phyloP scores from a whole-genome alignment of 148 eudicot genomes.

The Persicaria maculosa region DNA sequence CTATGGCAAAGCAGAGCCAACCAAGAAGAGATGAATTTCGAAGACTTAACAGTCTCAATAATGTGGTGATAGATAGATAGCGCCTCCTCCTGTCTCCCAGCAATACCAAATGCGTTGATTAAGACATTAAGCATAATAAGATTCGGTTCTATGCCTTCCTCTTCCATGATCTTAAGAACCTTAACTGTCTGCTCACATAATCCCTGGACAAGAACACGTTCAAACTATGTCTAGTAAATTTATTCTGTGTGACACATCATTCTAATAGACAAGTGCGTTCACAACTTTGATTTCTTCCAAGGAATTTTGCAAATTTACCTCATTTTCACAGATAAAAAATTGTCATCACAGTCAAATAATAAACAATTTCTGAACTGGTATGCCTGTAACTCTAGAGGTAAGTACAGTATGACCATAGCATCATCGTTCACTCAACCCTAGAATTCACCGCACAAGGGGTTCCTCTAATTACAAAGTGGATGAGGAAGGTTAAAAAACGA shows the following conservation, averaged over 20 bases:
- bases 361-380: no score
- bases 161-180: constrained; percentile 92
- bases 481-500: background rate
- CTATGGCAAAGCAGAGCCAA: background rate
- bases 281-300: background rate
- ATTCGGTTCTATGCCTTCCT: constrained; percentile 83
- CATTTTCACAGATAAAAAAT: background rate
- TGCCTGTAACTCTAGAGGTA: no score
- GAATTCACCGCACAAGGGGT: background rate
- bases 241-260: background rate
- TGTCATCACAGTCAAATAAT: background rate
- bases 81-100: constrained; percentile 87
- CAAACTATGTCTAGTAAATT: background rate
- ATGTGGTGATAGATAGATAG: constrained; percentile 63
- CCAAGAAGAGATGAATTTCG: constrained; percentile 1
- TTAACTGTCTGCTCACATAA: constrained; percentile 84
- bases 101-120: constrained; percentile 81
- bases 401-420: background rate
- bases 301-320: background rate
- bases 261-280: background rate
- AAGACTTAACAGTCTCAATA: constrained; percentile 57
- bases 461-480: background rate
- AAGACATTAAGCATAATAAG: constrained; percentile 82
- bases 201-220: constrained; percentile 45
- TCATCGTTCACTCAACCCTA: background rate